Percentiles rank a stretch among this genome's conserved stretches.
phyloP scores from a whole-genome alignment of 176 grass and related monocot species.

The Musa itinerans region DNA sequence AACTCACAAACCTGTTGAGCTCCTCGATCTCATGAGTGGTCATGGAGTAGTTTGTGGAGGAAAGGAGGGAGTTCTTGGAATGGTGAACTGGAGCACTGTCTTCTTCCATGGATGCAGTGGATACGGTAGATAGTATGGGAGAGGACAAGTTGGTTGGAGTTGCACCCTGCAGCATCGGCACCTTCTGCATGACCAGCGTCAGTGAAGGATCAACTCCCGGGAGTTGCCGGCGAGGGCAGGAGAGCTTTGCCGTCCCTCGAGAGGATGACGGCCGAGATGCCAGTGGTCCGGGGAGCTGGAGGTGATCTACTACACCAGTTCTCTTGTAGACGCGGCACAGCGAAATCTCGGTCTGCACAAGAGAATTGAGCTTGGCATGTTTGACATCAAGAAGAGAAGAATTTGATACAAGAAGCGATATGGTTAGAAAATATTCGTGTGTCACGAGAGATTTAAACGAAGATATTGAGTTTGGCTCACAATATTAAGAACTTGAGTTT shows the following conservation, averaged over 20 bases:
- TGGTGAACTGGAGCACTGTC: constrained; percentile 24
- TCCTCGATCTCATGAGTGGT: constrained; percentile 55
- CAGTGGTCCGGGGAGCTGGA: constrained; percentile 23
- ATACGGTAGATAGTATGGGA: constrained; percentile 4
- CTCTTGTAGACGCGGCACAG: constrained; percentile 86
- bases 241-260: not conserved
- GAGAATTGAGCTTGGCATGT: not conserved
- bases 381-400: not conserved
- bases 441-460: too few species aligned
- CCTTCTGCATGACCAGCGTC: not conserved
- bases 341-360: constrained; percentile 47
- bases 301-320: constrained; percentile 63
- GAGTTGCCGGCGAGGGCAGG: constrained; percentile 6
- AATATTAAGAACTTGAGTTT: too few species aligned
- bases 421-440: too few species aligned
- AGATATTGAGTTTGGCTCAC: too few species aligned
- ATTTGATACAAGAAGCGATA: not conserved
- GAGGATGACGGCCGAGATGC: not conserved
- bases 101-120: constrained; percentile 71
- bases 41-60: constrained; percentile 28
- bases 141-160: not conserved
- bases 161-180: not conserved
- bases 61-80: constrained; percentile 15
- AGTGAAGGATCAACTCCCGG: not conserved
- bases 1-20: constrained; percentile 56